Evolutionary conservation across 257 asterid species (phyloP).

Genomic region (Haberlea rhodopensis): DNA sequence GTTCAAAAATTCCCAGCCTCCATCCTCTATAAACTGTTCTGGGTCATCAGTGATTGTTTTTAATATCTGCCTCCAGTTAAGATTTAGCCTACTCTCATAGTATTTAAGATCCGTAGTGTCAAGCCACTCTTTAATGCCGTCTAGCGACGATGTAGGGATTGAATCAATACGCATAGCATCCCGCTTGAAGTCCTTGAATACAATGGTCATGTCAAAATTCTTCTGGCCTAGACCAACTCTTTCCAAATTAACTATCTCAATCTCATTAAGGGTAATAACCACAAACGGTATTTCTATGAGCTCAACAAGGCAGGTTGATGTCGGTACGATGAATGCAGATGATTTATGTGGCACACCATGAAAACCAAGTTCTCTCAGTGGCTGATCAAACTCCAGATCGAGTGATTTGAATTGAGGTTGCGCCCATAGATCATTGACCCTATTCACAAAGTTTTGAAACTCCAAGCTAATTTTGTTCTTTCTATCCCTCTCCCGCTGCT

Average conservation of each 20-base stretch:
- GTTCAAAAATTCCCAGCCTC: slow-evolving; percentile 87
- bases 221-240: slow-evolving; percentile 86
- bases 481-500: slow-evolving; percentile 72
- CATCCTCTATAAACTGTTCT: slow-evolving; percentile 58
- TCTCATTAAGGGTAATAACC: slow-evolving; percentile 56
- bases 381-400: slow-evolving; percentile 70
- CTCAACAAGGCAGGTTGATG: slow-evolving; percentile 73
- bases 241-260: slow-evolving; percentile 72
- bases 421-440: slow-evolving; percentile 72
- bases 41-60: slow-evolving; percentile 68
- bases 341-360: slow-evolving; percentile 70
- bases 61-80: slow-evolving; percentile 67
- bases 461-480: slow-evolving; percentile 71
- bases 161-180: slow-evolving; percentile 69
- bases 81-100: slow-evolving; percentile 79
- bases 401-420: slow-evolving; percentile 50
- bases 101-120: slow-evolving; percentile 73
- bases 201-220: slow-evolving; percentile 75
- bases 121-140: slow-evolving; percentile 75
- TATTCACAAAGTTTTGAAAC: slow-evolving; percentile 61
- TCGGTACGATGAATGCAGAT: slow-evolving; percentile 68
- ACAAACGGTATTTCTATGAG: slow-evolving; percentile 67
- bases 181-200: slow-evolving; percentile 76
- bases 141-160: slow-evolving; percentile 60
- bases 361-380: slow-evolving; percentile 42